These are phyloP conservation scores for Globisporangium cederbergense DNA, from an alignment of 352 stramenopile genomes.

Conservation along the genomic window DNA sequence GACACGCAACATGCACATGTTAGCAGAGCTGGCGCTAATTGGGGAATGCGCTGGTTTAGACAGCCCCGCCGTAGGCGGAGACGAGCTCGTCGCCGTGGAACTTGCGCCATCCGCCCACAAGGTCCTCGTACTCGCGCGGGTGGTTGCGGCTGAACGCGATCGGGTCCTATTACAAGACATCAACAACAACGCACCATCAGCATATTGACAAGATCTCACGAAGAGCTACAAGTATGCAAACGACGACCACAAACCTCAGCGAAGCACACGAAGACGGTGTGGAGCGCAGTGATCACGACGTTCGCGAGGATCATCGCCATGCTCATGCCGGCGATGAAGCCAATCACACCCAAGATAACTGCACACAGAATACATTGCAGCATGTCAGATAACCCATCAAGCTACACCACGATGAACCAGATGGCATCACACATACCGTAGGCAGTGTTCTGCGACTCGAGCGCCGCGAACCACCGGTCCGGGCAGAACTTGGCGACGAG, in stretches of 20 bases:
- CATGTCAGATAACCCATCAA: neutral
- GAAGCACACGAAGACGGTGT: constrained; percentile 88
- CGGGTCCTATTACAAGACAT: constrained; percentile 39
- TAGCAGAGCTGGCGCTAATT: neutral
- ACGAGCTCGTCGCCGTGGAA: constrained; percentile 78
- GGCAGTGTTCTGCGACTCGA: constrained; percentile 41
- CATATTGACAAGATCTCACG: neutral
- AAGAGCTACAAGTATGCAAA: neutral
- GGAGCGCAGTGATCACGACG: constrained; percentile 77
- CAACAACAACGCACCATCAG: constrained; percentile 15
- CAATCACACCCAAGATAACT: constrained; percentile 53
- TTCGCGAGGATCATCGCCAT: constrained; percentile 84
- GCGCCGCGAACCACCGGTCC: constrained; percentile 46
- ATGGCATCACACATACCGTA: constrained; percentile 29
- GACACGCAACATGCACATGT: neutral
- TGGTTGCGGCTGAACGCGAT: constrained; percentile 83
- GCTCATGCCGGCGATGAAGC: constrained; percentile 77
- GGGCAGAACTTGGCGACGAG: constrained; percentile 70
- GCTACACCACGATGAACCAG: neutral
- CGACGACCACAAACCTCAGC: constrained; percentile 50
- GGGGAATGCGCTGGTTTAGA: constrained; percentile 33
- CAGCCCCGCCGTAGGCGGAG: constrained; percentile 58
- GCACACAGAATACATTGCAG: neutral
- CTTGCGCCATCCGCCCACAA: constrained; percentile 75
- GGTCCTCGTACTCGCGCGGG: constrained; percentile 72